These are phyloP conservation scores for Spergularia azorica DNA, from an alignment of 179 eudicot genomes.

Conservation along the genomic window DNA sequence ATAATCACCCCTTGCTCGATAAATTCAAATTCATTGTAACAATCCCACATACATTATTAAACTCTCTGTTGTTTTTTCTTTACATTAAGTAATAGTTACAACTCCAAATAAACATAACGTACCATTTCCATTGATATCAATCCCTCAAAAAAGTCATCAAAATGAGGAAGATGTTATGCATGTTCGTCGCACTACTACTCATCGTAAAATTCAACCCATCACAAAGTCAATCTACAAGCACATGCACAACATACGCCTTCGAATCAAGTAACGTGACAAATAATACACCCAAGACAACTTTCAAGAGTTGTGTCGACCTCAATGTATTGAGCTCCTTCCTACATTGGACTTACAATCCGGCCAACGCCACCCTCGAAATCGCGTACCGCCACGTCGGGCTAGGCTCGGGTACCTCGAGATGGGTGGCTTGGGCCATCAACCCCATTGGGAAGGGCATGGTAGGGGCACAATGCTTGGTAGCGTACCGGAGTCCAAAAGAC, in stretches of 20 bases:
- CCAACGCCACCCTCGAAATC: conserved; percentile 38
- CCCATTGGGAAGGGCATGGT: conserved; percentile 52
- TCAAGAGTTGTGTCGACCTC: conserved; percentile 56
- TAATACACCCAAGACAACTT: not conserved
- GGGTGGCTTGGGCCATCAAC: conserved; percentile 90
- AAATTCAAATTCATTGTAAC: too few species aligned
- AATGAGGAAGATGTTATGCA: not conserved
- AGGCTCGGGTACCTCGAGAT: conserved; percentile 32
- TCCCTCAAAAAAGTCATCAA: not conserved
- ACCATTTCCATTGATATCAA: not conserved
- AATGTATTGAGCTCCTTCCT: conserved; percentile 56
- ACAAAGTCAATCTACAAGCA: conserved; percentile 13
- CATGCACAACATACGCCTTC: conserved; percentile 23
- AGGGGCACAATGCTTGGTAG: conserved; percentile 73
- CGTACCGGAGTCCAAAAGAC: conserved; percentile 42
- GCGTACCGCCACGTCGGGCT: conserved; percentile 59
- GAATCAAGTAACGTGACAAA: not conserved
- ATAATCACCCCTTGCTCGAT: too few species aligned
- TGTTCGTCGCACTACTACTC: not conserved
- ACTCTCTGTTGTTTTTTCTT: too few species aligned
- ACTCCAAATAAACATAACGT: too few species aligned
- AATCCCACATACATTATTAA: too few species aligned
- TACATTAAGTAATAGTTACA: not conserved
- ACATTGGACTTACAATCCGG: conserved; percentile 58
- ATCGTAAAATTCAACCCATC: not conserved